Evolutionary conservation across 1,284 basidiomycete genomes (phyloP).

Genomic region (Uromyces viciae-fabae): DNA sequence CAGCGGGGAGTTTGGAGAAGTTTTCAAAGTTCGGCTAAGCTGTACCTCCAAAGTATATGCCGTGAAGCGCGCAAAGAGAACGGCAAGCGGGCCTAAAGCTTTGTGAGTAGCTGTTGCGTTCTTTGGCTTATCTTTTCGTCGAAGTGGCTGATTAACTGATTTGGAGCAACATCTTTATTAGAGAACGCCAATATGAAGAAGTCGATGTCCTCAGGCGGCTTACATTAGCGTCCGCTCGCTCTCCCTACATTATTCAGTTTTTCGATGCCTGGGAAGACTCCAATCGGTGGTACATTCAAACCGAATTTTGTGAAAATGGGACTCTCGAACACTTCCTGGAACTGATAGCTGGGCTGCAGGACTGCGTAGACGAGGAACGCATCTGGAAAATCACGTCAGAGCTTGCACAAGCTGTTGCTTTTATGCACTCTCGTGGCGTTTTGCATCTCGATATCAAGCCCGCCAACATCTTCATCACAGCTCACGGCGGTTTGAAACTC

Average conservation of each 20-base stretch:
- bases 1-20: slow-evolving; percentile 37
- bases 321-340: slow-evolving; percentile 87
- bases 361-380: slow-evolving; percentile 80
- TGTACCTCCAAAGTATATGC: slow-evolving; percentile 65
- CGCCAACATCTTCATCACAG: slow-evolving; percentile 90
- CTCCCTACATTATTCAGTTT: slow-evolving; percentile 84
- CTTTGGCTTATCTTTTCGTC: neutral
- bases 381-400: slow-evolving; percentile 97
- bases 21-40: slow-evolving; percentile 23
- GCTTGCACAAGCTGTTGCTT: slow-evolving; percentile 70
- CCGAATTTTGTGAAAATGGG: slow-evolving; percentile 89
- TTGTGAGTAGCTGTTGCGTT: slow-evolving; percentile 62
- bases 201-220: slow-evolving; percentile 86
- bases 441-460: slow-evolving; percentile 98
- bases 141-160: neutral
- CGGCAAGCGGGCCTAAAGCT: slow-evolving; percentile 85
- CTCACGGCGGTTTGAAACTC: slow-evolving; percentile 86
- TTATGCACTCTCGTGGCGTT: slow-evolving; percentile 81
- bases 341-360: slow-evolving; percentile 81
- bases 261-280: slow-evolving; percentile 96
- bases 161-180: slow-evolving; percentile 54
- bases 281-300: slow-evolving; percentile 83
- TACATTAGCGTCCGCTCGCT: slow-evolving; percentile 54
- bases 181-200: slow-evolving; percentile 86
- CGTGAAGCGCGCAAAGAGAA: slow-evolving; percentile 84